These are phyloP conservation scores for Dictyostelium citrinum DNA, from an alignment of 78 protist genomes.

Conservation along the genomic window DNA sequence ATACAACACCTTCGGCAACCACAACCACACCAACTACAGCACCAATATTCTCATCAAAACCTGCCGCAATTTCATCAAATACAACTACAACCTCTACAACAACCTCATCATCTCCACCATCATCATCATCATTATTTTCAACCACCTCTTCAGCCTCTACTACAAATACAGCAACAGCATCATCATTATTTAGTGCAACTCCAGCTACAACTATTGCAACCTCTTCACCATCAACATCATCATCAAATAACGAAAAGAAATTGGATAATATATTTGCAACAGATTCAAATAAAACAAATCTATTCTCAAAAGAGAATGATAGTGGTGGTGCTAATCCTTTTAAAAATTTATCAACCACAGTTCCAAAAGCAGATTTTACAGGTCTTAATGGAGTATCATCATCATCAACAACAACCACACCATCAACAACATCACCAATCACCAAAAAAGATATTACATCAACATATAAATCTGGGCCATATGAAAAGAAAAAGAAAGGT, in stretches of 20 bases:
- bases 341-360: not conserved
- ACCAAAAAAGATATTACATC: not conserved
- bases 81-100: not conserved
- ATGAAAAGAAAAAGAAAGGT: not conserved
- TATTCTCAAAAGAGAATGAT: not conserved
- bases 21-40: not conserved
- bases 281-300: not conserved
- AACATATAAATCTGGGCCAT: not conserved
- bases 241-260: not conserved
- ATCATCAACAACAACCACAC: not conserved
- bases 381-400: not conserved
- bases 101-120: not conserved
- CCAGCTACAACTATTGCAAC: not conserved
- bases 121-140: constrained; percentile 21
- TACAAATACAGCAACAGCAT: not conserved
- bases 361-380: not conserved
- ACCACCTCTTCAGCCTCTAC: constrained; percentile 5
- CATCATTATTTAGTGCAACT: constrained; percentile 13
- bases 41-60: not conserved
- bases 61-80: not conserved
- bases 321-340: not conserved
- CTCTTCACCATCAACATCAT: not conserved
- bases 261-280: not conserved
- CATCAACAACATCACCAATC: not conserved
- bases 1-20: not conserved